phyloP scores from a whole-genome alignment of 345 rosid genomes.

The Punica granatum region DNA sequence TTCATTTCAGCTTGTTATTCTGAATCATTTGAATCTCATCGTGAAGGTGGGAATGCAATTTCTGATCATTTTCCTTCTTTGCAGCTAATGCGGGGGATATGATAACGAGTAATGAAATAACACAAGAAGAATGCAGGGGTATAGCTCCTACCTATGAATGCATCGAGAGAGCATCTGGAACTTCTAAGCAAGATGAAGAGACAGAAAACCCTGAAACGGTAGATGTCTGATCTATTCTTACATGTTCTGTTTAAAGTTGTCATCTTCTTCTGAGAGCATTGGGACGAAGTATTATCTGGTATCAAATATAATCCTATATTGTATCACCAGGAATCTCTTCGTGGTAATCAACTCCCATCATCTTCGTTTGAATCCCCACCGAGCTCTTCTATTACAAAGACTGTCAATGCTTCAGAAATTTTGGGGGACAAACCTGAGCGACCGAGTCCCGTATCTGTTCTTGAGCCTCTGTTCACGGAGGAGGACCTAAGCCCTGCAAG shows the following conservation, averaged over 20 bases:
- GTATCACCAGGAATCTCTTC: slow-evolving; percentile 37
- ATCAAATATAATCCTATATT: background rate
- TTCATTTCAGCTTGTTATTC: background rate
- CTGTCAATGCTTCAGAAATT: slow-evolving; percentile 38
- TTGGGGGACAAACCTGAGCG: slow-evolving; percentile 40
- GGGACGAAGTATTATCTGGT: background rate
- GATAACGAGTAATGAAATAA: slow-evolving; percentile 22
- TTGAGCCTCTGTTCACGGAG: slow-evolving; percentile 64
- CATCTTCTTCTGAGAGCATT: background rate
- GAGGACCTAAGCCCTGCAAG: slow-evolving; percentile 69
- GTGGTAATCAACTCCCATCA: slow-evolving; percentile 20
- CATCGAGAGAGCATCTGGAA: background rate
- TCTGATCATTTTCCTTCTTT: slow-evolving; percentile 4
- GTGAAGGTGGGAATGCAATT: background rate
- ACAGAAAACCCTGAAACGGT: background rate
- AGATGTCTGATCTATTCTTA: background rate
- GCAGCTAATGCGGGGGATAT: slow-evolving; percentile 29
- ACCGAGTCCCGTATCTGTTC: slow-evolving; percentile 89
- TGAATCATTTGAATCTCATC: background rate
- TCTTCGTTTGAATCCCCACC: slow-evolving; percentile 49
- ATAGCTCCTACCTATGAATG: slow-evolving; percentile 13
- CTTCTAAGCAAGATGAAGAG: background rate
- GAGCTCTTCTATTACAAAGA: slow-evolving; percentile 27
- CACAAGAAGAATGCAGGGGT: slow-evolving; percentile 20
- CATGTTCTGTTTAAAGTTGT: background rate